A percentile compares a stretch with the other conserved stretches of the same genome.
phyloP scores from a whole-genome alignment of 2,329 filamentous ascomycete species.

The Fusarium xylarioides region DNA sequence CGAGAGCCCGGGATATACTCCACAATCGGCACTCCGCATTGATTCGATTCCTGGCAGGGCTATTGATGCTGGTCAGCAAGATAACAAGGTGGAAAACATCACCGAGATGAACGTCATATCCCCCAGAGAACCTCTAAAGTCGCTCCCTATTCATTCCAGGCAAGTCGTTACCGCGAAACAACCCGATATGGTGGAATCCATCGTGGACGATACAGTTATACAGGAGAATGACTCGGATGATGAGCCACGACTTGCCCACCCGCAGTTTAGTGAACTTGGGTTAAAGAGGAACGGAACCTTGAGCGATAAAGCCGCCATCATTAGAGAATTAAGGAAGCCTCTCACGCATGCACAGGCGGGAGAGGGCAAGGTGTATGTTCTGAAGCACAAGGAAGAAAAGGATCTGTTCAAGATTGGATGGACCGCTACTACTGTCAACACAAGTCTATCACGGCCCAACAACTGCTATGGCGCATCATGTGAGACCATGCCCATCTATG shows the following conservation, averaged over 20 bases:
- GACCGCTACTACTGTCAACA: neutral
- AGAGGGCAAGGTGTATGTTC: conserved; percentile 12
- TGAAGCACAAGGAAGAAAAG: neutral
- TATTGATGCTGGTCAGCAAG: neutral
- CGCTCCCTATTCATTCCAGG: neutral
- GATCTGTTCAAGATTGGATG: conserved; percentile 19
- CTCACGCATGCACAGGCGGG: neutral
- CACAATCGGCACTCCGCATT: neutral
- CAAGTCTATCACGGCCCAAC: neutral
- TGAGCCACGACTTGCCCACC: neutral
- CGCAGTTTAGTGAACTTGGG: neutral
- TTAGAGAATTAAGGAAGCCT: neutral
- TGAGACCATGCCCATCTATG: neutral
- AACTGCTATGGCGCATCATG: conserved; percentile 14
- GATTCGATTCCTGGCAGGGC: too few species aligned
- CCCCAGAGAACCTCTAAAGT: neutral
- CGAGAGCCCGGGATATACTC: neutral
- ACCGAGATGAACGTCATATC: neutral
- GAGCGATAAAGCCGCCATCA: neutral
- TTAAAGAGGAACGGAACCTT: conserved; percentile 10
- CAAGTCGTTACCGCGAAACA: neutral
- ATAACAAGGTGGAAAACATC: neutral
- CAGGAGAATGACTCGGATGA: neutral
- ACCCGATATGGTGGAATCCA: neutral
- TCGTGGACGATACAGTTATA: neutral